Base-by-base conservation (phyloP, 2,329 filamentous ascomycete species). In the Dactylonectria estremocensis region DNA sequence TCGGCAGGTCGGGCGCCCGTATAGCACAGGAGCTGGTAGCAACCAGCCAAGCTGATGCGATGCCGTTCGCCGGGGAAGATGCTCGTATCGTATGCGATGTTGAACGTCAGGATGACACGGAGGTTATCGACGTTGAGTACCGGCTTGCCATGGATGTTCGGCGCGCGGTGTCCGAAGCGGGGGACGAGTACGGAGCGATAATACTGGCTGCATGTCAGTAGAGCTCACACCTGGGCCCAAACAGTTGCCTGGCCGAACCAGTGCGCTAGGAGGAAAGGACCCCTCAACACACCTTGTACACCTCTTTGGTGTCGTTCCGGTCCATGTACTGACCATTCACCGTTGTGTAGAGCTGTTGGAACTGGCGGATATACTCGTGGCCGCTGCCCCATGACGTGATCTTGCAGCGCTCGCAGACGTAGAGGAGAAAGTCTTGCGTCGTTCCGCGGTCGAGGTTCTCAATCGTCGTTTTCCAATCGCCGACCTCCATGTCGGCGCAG, bases 401-500 rank as follows among this genome's bases (percentile, higher is more conserved):
- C 22, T 72, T 77, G 16, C 67, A 74, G 16, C 50, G 62, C 50
- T 73, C 61, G 31, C 61, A 74, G 5, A 79, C 57, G 18, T 68
- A 72, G 9, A 76, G 62, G 52, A 78, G 60, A 62, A 79, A 78
- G 58, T 77, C 75, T 55, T 76, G 65, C 16, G 45, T 74, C 31
- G 37, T 74, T 56, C 56, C 54, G n/a, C 62, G 55, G 45, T 57
- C 56, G 10, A 76, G 40, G 40, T 70, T 67, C 60, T 69, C 3
- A 18, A 76, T 56, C 8, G 61, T 72, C 22, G 43, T 67, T 55
- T 68, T 52, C 69, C 46, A 77, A 14, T 76, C 64, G 16, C 72
- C 55, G 5, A 73, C 68, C 13, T 73, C 46, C 33, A 71, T 64
- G 22, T 77, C 28, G 31, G 33, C 33, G 50, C 54, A 77, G 43